Percentiles rank a stretch among this genome's conserved stretches.
Conservation (phyloP, 495 filamentous ascomycete genomes). For the Penicillium lividum region DNA sequence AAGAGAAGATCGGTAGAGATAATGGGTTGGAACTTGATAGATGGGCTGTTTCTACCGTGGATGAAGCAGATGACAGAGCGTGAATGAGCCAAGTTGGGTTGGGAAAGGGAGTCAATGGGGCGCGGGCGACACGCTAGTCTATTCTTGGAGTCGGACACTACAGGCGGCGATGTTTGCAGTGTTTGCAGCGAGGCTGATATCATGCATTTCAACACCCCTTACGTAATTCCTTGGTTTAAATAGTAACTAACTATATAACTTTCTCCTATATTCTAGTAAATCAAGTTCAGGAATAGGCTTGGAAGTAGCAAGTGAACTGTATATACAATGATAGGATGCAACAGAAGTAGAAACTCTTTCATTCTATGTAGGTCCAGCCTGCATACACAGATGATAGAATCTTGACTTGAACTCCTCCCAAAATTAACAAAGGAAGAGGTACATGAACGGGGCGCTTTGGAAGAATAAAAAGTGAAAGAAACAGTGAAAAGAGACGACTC, state of each 20-base stretch:
- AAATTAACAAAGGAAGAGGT: constrained; percentile 7
- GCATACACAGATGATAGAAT: constrained; percentile 18
- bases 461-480: not conserved
- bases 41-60: not conserved
- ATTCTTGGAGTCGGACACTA: constrained; percentile 17
- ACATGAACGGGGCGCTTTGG: not conserved
- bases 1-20: constrained; percentile 7
- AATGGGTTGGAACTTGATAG: not conserved
- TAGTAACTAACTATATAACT: not conserved
- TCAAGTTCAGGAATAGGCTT: not conserved
- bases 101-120: constrained; percentile 17
- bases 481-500: not conserved
- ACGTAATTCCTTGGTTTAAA: too few species aligned
- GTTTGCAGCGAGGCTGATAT: constrained; percentile 18
- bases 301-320: not conserved
- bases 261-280: not conserved
- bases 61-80: constrained; percentile 13
- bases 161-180: constrained; percentile 10
- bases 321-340: not conserved
- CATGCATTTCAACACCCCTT: not conserved
- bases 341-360: constrained; percentile 4
- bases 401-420: constrained; percentile 20
- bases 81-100: constrained; percentile 11
- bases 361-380: constrained; percentile 27
- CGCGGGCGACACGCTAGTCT: constrained; percentile 4